Percentiles rank a stretch among this genome's conserved stretches.
Conservation (phyloP, 768 basidiomycete genomes). For the Boletus rex-veris region DNA sequence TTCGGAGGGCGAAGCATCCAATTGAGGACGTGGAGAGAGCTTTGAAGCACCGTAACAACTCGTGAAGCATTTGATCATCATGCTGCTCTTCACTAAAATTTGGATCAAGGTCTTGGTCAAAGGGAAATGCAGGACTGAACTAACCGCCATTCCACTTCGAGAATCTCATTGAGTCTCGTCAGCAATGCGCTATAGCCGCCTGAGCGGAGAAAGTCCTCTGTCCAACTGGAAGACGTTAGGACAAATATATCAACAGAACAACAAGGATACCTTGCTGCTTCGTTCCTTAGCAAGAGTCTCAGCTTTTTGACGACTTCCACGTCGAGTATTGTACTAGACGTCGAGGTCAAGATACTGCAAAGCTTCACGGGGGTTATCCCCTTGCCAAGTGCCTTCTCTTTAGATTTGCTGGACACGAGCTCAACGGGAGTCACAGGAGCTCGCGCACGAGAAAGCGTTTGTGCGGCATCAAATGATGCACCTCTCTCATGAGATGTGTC, state of each 20-base stretch:
- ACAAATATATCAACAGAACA: background rate
- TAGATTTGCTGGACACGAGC: constrained; percentile 39
- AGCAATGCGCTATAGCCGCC: constrained; percentile 87
- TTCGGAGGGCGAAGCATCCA: constrained; percentile 88
- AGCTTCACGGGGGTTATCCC: constrained; percentile 62
- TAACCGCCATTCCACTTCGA: constrained; percentile 96
- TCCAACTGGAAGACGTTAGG: constrained; percentile 59
- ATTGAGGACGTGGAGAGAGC: constrained; percentile 86
- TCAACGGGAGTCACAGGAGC: constrained; percentile 39
- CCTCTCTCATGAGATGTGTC: constrained; percentile 52
- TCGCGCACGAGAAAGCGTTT: constrained; percentile 53
- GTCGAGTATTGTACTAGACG: constrained; percentile 76
- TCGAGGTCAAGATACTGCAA: constrained; percentile 61
- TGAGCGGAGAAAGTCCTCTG: constrained; percentile 74
- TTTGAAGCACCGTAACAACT: constrained; percentile 90
- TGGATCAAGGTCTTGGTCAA: constrained; percentile 7
- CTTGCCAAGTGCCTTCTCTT: constrained; percentile 53
- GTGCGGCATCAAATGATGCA: constrained; percentile 53
- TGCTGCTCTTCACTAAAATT: constrained; percentile 90
- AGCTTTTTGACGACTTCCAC: constrained; percentile 85
- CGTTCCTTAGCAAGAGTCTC: constrained; percentile 82
- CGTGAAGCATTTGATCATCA: constrained; percentile 91
- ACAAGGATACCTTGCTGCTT: constrained; percentile 68
- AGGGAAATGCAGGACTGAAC: constrained; percentile 22
- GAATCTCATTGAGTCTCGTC: constrained; percentile 81